Evolutionary conservation across 2,329 filamentous ascomycete species (phyloP), one percentile per base, ranked within the genome.

Genomic region (Neonectria ditissima): DNA sequence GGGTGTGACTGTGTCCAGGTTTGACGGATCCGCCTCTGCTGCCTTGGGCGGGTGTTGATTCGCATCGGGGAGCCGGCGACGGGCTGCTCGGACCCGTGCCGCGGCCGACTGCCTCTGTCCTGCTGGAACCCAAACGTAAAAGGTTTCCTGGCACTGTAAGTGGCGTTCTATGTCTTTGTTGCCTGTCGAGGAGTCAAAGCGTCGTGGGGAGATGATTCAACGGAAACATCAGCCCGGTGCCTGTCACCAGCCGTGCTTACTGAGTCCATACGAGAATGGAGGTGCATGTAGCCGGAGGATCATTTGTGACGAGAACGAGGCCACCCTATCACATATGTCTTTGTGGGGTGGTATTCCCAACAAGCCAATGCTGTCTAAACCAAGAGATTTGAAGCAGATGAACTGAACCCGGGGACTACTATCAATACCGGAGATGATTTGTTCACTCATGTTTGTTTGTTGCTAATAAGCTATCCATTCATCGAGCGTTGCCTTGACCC

Each of bases 11-110:
- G 47, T 34, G 47, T 37, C 26, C 44, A 43, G 14, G 22, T 32
- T 32, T 22, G 34, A 18, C 34, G 3, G 34, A 52, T 44, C 56
- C 47, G 56, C 47, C 18, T 52, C 26, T 52, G 56, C 56, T n/a
- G 13, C 43, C 7, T 14, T 26, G n/a, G 44, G 24, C 6, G 8
- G 24, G 26, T 18, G 28, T 11, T 26, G 37, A n/a, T 28, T 34
- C 10, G 9, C 26, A 28, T 22, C 39, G 14, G 43, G 22, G 20
- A 26, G 44, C 22, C 44, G 43, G 22, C 22, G 44, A 26, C 22
- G 20, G 24, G 4, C 24, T 50, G 28, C 45, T 26, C 16, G 45
- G 16, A 50, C 14, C 44, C 26, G n/a, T 20, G 47, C n/a, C 20
- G 47, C 6, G 22, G 28, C 5, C n/a, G 32, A 30, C 26, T 30